phyloP scores from a whole-genome alignment of 495 filamentous ascomycete genomes.

The Aspergillus leporis region DNA sequence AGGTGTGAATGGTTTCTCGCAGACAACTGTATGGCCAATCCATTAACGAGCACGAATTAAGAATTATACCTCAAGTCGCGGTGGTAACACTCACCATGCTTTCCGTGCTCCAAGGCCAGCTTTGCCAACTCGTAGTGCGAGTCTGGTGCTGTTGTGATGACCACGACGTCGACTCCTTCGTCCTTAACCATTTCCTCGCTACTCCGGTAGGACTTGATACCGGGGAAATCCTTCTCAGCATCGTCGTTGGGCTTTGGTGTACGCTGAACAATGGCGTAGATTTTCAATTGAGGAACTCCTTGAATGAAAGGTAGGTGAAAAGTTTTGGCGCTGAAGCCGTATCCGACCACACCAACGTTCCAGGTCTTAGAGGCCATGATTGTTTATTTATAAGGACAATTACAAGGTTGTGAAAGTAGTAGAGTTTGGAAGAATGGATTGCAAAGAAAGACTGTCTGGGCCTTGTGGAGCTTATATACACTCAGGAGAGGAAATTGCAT shows the following conservation, averaged over 20 bases:
- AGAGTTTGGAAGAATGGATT: neutral
- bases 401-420: neutral
- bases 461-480: constrained; percentile 17
- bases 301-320: constrained; percentile 89
- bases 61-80: neutral
- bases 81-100: constrained; percentile 55
- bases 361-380: constrained; percentile 50
- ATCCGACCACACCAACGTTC: constrained; percentile 64
- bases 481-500: neutral
- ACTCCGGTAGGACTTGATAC: constrained; percentile 62
- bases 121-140: constrained; percentile 69
- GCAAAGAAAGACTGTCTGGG: neutral
- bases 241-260: constrained; percentile 62
- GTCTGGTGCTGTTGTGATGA: constrained; percentile 74
- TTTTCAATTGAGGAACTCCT: constrained; percentile 60
- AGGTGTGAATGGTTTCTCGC: constrained; percentile 88
- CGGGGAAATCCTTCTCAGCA: constrained; percentile 66
- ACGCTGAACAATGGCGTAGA: constrained; percentile 81
- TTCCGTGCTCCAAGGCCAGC: constrained; percentile 68
- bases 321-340: constrained; percentile 80
- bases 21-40: constrained; percentile 52
- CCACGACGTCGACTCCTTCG: constrained; percentile 64
- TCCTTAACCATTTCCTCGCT: constrained; percentile 66
- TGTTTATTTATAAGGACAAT: neutral
- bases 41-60: neutral